Conservation (phyloP, 805 yeast species). For the Spathaspora arborariae region DNA sequence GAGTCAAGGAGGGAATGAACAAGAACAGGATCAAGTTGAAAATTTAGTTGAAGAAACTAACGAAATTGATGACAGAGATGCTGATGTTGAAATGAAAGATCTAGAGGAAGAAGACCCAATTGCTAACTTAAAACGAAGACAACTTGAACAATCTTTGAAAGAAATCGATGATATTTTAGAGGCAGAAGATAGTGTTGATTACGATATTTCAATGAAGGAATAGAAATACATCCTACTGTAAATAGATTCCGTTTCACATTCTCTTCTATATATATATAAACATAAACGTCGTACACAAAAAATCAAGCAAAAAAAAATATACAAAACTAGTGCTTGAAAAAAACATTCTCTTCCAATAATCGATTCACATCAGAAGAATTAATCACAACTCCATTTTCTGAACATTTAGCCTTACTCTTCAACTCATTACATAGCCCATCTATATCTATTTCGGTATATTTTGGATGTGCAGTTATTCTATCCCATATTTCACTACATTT, state of each 20-base stretch:
- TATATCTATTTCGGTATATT: conserved; percentile 88
- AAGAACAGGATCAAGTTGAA: not conserved
- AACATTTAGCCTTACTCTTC: conserved; percentile 90
- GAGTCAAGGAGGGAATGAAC: not conserved
- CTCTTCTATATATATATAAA: conserved; percentile 1
- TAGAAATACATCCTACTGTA: not conserved
- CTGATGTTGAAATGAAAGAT: not conserved
- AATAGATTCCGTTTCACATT: conserved; percentile 1
- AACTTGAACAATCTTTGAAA: conserved; percentile 15
- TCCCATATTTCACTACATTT: conserved; percentile 96
- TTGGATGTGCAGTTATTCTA: conserved; percentile 89
- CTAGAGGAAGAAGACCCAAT: conserved; percentile 2
- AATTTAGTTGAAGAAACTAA: not conserved
- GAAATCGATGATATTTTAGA: conserved; percentile 34
- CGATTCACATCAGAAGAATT: conserved; percentile 74
- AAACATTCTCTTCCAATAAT: conserved; percentile 29
- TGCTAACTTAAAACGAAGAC: not conserved
- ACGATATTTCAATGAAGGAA: conserved; percentile 27
- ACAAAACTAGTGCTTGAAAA: conserved; percentile 2
- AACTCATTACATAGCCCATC: conserved; percentile 90
- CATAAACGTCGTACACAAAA: conserved; percentile 2
- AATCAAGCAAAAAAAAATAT: not conserved
- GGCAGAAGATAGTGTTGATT: conserved; percentile 36
- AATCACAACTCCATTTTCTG: conserved; percentile 87
- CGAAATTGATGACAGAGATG: not conserved